These are phyloP conservation scores for Rhizophora mangle DNA, from an alignment of 345 rosid genomes.

Conservation along the genomic window DNA sequence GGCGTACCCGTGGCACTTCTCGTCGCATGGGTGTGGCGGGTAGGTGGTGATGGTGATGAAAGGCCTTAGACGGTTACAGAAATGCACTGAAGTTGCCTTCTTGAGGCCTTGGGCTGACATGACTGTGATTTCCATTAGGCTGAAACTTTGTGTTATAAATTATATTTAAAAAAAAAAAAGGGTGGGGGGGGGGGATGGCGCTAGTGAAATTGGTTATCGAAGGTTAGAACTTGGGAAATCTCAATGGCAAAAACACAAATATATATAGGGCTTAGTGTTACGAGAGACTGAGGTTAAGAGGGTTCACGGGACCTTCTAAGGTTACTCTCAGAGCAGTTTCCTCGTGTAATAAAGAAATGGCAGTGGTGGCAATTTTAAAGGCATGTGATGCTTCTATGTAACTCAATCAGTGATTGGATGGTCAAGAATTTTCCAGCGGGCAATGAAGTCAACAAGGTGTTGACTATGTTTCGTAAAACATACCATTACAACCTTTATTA, in stretches of 20 bases:
- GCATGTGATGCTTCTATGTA: background rate
- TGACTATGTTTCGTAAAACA: too few relatives aligned
- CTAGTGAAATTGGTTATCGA: background rate
- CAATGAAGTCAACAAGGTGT: too few relatives aligned
- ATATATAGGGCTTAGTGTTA: background rate
- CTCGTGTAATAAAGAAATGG: background rate
- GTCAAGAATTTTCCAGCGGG: too few relatives aligned
- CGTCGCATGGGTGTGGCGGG: slow-evolving; percentile 6
- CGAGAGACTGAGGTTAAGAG: background rate
- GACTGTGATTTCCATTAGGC: slow-evolving; percentile 37
- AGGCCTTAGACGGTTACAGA: slow-evolving; percentile 29
- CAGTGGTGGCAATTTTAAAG: background rate
- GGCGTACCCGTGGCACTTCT: slow-evolving; percentile 17
- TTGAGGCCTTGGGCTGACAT: slow-evolving; percentile 45
- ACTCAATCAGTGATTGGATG: background rate
- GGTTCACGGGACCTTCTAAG: background rate
- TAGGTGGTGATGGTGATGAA: slow-evolving; percentile 32
- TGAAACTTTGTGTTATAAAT: background rate
- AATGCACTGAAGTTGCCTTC: slow-evolving; percentile 20
- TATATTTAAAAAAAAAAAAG: background rate
- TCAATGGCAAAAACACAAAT: background rate
- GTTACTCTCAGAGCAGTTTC: background rate
- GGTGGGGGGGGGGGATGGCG: too few relatives aligned
- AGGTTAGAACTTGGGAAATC: background rate
- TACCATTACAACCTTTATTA: too few relatives aligned